Base-by-base conservation (phyloP, 176 grass and related monocot genomes). In the Carex kokanica region DNA sequence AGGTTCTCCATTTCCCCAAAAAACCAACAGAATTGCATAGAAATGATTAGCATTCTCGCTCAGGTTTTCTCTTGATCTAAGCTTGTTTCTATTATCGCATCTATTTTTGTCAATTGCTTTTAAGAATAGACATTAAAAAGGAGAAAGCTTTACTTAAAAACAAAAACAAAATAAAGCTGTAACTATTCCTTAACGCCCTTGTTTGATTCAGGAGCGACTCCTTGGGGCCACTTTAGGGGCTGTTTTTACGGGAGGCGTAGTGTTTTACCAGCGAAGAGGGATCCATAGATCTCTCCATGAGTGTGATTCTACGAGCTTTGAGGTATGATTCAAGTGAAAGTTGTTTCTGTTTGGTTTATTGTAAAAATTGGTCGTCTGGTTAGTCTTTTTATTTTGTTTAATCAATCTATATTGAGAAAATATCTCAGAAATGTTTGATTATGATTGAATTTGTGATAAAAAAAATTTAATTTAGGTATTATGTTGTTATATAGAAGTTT, bases 41-140 rank as follows among this genome's bases (percentile, higher is more conserved):
- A 34, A 64, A 88, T 85, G 87, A 88, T 88, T 54, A 85, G 83
- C 24, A 88, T 88, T 63, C 77, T 88, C 45, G 45, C 83, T 45
- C 87, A 88, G 87, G 87, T 88, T 72, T 65, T 1, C 14, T n/a
- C 16, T 57, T n/a, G 41, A 65, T 52, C 81, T 63, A 64, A 56
- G 13, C 52, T 68, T 59, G 14, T 25, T 25, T 21, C 3, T 60
- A 6, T 2, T 31, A 38, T 74, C 16, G 81, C 29, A 69, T 10
- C 3, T 62, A 5, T 0, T 79, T 84, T 1, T 29, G 72, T 84
- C 49, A 27, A 45, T 87, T 65, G 3, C 1, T 83, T 82, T 82
- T 24, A 27, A 43, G 47, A 64, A 32, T 74, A 70, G 14, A 14
- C 31, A 59, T 49, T 41, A 12, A 21, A 51, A 40, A 17, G 4